A percentile compares a stretch with the other conserved stretches of the same genome.
Evolutionary conservation across 768 basidiomycete species (phyloP).

Genomic region (Lentinula sp.): DNA sequence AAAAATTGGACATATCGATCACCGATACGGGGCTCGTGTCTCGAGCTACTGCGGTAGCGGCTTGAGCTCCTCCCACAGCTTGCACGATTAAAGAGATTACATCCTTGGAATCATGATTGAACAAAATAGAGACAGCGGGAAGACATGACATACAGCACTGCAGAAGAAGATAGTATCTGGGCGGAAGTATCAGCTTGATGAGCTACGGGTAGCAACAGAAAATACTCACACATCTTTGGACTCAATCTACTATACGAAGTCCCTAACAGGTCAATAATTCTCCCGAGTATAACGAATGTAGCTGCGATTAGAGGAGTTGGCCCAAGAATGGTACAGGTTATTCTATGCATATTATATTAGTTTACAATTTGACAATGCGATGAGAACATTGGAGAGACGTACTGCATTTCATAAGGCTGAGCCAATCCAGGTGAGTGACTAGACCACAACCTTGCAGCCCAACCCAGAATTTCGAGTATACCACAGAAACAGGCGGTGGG

Average conservation of each 20-base stretch:
- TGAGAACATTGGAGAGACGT: not conserved
- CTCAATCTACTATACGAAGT: conserved; percentile 28
- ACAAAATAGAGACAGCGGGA: not conserved
- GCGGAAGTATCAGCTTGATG: not conserved
- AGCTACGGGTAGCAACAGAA: not conserved
- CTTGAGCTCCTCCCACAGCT: conserved; percentile 3
- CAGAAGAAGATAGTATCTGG: not conserved
- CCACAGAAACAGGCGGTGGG: conserved; percentile 22
- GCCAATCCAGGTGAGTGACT: conserved; percentile 14
- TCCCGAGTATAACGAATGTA: conserved; percentile 41
- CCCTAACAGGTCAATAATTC: conserved; percentile 28
- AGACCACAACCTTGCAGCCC: conserved; percentile 30
- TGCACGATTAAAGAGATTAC: conserved; percentile 3
- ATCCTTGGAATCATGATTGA: not conserved
- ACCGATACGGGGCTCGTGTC: not conserved
- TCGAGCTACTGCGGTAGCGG: not conserved
- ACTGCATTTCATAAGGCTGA: conserved; percentile 36
- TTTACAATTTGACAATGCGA: not conserved
- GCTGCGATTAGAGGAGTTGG: conserved; percentile 42
- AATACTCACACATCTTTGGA: conserved; percentile 27
- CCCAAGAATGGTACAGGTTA: conserved; percentile 37
- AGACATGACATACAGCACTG: not conserved
- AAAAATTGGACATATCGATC: no score
- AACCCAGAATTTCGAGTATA: conserved; percentile 28
- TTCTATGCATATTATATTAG: conserved; percentile 17